These are phyloP conservation scores for Cystobasidium tubakii DNA, from an alignment of 768 basidiomycete species.

Conservation along the genomic window DNA sequence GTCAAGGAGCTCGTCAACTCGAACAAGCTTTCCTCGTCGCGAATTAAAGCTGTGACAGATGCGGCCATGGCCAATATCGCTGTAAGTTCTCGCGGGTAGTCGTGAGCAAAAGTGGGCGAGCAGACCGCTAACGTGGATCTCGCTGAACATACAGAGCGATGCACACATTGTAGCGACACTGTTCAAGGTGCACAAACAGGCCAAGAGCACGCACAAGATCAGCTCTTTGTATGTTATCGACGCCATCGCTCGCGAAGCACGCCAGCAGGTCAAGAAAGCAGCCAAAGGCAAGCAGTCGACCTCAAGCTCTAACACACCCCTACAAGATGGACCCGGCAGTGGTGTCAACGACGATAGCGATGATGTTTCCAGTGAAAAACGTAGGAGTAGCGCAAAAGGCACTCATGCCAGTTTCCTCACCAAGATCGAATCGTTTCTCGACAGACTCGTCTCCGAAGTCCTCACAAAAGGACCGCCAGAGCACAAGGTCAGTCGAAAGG, in stretches of 20 bases:
- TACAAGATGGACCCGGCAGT: background rate
- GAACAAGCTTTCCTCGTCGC: conserved; percentile 78
- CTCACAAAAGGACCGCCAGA: conserved; percentile 61
- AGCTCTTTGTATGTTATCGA: conserved; percentile 90
- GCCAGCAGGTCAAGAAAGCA: conserved; percentile 61
- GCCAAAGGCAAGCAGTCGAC: conserved; percentile 38
- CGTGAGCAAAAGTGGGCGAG: background rate
- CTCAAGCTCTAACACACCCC: conserved; percentile 6
- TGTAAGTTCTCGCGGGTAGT: conserved; percentile 53
- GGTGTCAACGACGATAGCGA: conserved; percentile 24
- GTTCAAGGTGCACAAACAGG: conserved; percentile 78
- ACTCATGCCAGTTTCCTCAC: conserved; percentile 69
- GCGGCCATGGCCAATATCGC: conserved; percentile 70
- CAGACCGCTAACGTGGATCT: background rate
- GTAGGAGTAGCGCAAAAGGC: conserved; percentile 28
- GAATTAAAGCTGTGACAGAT: conserved; percentile 71
- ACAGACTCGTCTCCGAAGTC: conserved; percentile 84
- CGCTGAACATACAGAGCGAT: conserved; percentile 59
- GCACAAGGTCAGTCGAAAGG: conserved; percentile 81
- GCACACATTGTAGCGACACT: conserved; percentile 79
- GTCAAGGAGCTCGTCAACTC: conserved; percentile 75
- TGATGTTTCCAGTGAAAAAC: conserved; percentile 2
- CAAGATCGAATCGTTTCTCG: conserved; percentile 84
- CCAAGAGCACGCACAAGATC: conserved; percentile 65
- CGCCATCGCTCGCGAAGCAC: conserved; percentile 78